Percentiles rank a stretch among this genome's conserved stretches.
phyloP scores from a whole-genome alignment of 345 rosid species.

The Arabidopsis arenosa region DNA sequence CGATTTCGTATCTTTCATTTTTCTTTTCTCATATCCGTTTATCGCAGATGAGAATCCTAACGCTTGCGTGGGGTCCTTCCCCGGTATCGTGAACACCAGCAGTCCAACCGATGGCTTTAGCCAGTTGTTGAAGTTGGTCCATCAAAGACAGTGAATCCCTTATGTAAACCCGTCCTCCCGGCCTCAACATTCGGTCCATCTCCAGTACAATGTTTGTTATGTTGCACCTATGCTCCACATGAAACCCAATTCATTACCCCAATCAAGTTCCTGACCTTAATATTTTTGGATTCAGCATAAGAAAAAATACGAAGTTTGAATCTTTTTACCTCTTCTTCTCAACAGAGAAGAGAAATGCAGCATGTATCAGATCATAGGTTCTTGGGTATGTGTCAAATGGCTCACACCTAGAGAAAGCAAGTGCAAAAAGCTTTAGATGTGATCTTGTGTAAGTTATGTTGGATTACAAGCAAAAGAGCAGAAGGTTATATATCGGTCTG shows the following conservation, averaged over 20 bases:
- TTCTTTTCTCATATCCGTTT: constrained; percentile 47
- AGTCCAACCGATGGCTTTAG: constrained; percentile 62
- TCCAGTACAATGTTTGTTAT: constrained; percentile 62
- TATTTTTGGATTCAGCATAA: background rate
- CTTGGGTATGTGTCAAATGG: constrained; percentile 73
- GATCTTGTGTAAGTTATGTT: constrained; percentile 23
- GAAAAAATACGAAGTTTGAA: background rate
- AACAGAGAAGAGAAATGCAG: constrained; percentile 62
- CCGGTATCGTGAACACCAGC: constrained; percentile 54
- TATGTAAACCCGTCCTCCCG: constrained; percentile 59
- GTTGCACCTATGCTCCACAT: constrained; percentile 51
- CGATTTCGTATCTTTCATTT: background rate
- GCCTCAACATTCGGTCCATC: constrained; percentile 71
- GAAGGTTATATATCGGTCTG: background rate
- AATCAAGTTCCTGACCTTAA: background rate
- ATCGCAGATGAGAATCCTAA: constrained; percentile 63
- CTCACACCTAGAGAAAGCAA: constrained; percentile 57
- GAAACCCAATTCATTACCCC: background rate
- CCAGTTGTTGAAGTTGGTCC: constrained; percentile 54
- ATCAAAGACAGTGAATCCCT: constrained; percentile 57
- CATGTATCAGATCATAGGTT: constrained; percentile 69
- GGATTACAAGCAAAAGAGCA: background rate
- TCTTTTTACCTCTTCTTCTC: constrained; percentile 59
- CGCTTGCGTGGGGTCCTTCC: constrained; percentile 70
- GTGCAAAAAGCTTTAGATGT: constrained; percentile 13